A percentile compares a stretch with the other conserved stretches of the same genome.
Conservation (phyloP, 208 protist species). For the Wallacemonas rigidus region DNA sequence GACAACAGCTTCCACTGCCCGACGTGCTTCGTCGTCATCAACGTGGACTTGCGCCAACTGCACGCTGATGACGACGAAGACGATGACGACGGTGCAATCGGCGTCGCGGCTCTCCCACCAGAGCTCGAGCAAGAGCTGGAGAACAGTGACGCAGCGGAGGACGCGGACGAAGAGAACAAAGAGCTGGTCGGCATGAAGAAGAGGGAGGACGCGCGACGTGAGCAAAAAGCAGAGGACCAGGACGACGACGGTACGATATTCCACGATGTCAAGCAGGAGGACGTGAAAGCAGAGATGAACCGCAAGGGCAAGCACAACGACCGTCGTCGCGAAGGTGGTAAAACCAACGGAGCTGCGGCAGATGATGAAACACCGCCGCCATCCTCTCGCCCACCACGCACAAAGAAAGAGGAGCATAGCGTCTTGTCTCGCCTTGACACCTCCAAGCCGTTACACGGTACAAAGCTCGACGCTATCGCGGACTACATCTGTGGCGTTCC, state of each 20-base stretch:
- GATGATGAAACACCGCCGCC: background rate
- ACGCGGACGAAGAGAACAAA: slow-evolving; percentile 3
- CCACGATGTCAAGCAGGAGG: slow-evolving; percentile 17
- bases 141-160: slow-evolving; percentile 20
- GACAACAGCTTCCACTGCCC: slow-evolving; percentile 81
- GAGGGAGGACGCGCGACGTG: background rate
- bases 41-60: slow-evolving; percentile 83
- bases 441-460: slow-evolving; percentile 79
- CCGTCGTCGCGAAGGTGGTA: slow-evolving; percentile 13
- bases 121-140: slow-evolving; percentile 59
- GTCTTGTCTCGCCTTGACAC: slow-evolving; percentile 79
- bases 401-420: slow-evolving; percentile 46
- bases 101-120: slow-evolving; percentile 63
- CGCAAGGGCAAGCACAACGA: background rate
- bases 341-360: background rate
- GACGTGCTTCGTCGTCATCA: slow-evolving; percentile 85
- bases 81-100: slow-evolving; percentile 54
- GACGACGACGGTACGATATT: slow-evolving; percentile 17
- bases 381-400: background rate
- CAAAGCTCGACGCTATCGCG: slow-evolving; percentile 90
- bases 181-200: background rate
- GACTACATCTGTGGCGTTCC: slow-evolving; percentile 78
- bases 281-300: slow-evolving; percentile 7
- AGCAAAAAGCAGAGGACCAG: slow-evolving; percentile 2
- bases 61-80: slow-evolving; percentile 42